Base-by-base conservation (phyloP, 2,329 filamentous ascomycete species). In the Colletotrichum nymphaeae region DNA sequence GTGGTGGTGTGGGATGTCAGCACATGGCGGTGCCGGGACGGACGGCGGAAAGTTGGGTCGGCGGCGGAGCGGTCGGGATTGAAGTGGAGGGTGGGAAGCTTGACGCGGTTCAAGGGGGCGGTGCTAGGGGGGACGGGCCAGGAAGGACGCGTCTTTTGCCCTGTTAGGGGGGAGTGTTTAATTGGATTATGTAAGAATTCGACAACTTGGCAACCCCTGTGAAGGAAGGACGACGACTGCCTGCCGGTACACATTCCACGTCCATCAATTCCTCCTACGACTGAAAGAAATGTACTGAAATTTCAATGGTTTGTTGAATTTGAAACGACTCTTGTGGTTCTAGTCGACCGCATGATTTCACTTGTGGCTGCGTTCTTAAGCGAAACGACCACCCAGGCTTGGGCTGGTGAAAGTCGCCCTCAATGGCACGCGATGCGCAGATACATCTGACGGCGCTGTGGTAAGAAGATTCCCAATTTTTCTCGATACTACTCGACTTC, bases 361-460 rank as follows among this genome's bases (percentile, higher is more conserved):
- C 12, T 37, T 22, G 35, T 24, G 55, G 63, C 35, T 60, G 35
- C 35, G 26, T 32, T 46, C 19, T 52, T 0, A 67, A 67, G 42
- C 24, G n/a, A 6, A 19, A 24, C 30, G 42, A 59, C 55, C 8
- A 49, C 19, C 42, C 64, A 9, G 16, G 12, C 55, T 14, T 32
- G 16, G 63, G 59, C 35, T 63, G 59, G 37, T 49, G 49, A 52
- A 16, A 14, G 56, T 46, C 9, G 32, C 14, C 52, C 55, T 58
- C 67, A 69, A 81, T 81, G 79, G 78, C 80, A 75, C 77, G 77
- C 75, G 78, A 81, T 77, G 78, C 77, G 53, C 78, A 79, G 68
- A 74, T 80, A 68, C 80, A 80, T 71, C 76, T 83, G 72, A 80
- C 82, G 63, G 79, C 80, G 66, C 72, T 84, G 72, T 84, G 81